Conservation (phyloP, 2,329 filamentous ascomycete genomes). For the Diaporthe nobilis region DNA sequence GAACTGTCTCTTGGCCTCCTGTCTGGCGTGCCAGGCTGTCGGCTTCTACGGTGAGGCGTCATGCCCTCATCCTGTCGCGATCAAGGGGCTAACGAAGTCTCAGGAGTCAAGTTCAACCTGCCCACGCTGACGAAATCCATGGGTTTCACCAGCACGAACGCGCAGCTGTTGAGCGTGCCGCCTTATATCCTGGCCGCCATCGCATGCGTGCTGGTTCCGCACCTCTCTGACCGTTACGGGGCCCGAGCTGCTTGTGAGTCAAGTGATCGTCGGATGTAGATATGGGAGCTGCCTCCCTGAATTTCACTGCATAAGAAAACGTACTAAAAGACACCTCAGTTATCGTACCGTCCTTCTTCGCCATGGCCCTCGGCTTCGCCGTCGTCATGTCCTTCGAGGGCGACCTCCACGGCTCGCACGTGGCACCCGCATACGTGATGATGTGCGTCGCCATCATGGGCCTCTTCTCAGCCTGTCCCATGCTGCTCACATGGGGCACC, state of each 20-base stretch:
- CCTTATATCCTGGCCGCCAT: constrained; percentile 16
- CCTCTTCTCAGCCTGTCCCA: background rate
- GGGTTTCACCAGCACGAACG: constrained; percentile 32
- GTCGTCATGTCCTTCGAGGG: constrained; percentile 14
- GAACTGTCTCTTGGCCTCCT: constrained; percentile 1
- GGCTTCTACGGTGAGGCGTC: constrained; percentile 30
- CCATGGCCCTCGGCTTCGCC: constrained; percentile 8
- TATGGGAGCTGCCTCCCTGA: background rate
- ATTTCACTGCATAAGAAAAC: background rate
- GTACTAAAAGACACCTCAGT: background rate
- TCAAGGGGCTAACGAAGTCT: background rate
- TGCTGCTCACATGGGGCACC: constrained; percentile 17
- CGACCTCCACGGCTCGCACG: background rate
- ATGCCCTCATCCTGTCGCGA: background rate
- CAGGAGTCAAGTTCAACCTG: constrained; percentile 22
- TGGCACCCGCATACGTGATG: constrained; percentile 18
- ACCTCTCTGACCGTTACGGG: constrained; percentile 15
- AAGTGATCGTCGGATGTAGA: background rate
- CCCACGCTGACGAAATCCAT: constrained; percentile 25
- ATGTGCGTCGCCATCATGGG: constrained; percentile 1
- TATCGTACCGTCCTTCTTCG: background rate
- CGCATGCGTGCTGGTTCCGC: constrained; percentile 2
- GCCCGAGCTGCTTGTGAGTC: background rate
- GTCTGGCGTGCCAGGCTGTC: constrained; percentile 2
- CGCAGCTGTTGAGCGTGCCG: constrained; percentile 21